phyloP scores from a whole-genome alignment of 2,329 filamentous ascomycete genomes.

The Sclerotinia sclerotiorum region DNA sequence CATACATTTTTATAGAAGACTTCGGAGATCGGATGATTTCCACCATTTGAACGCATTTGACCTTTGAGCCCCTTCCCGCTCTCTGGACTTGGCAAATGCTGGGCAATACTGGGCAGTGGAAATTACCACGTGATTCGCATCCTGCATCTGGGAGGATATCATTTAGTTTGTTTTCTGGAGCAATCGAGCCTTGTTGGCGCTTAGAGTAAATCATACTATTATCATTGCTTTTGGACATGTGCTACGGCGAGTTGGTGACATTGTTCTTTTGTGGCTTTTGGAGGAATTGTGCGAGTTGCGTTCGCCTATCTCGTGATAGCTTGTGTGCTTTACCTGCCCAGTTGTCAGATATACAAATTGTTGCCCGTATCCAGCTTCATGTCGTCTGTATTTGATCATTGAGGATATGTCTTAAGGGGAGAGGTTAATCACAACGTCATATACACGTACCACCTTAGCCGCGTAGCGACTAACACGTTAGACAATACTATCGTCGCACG shows the following conservation, averaged over 20 bases:
- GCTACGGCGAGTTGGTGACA: no score
- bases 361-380: neutral
- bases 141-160: neutral
- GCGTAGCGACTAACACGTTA: neutral
- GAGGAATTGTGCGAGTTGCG: no score
- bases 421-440: neutral
- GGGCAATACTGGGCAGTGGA: constrained; percentile 7
- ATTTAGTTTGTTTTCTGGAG: neutral
- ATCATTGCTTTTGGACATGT: neutral
- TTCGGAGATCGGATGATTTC: neutral
- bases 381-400: no score
- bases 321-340: neutral
- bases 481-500: neutral
- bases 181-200: neutral
- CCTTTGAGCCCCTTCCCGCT: neutral
- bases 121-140: constrained; percentile 2
- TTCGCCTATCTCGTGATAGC: neutral
- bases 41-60: neutral
- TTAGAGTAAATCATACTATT: neutral
- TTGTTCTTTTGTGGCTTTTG: neutral
- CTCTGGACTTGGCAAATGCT: neutral
- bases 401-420: neutral
- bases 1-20: neutral
- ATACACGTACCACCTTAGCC: neutral
- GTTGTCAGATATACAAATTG: neutral